Evolutionary conservation across 768 basidiomycete genomes (phyloP).

Genomic region (Phaeotremella fagi): DNA sequence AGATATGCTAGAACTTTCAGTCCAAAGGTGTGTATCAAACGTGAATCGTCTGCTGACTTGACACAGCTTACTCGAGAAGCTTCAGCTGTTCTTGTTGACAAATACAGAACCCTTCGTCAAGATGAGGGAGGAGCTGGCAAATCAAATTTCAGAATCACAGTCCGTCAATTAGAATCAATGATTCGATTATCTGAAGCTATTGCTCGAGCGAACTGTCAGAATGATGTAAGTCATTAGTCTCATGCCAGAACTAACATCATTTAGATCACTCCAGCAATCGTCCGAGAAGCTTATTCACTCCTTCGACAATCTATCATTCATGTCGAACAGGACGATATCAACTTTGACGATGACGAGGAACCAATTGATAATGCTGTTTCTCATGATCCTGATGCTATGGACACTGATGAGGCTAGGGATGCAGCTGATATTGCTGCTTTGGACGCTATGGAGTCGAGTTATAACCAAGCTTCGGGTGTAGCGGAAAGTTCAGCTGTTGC

Average conservation of each 20-base stretch:
- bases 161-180: constrained; percentile 97
- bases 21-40: constrained; percentile 67
- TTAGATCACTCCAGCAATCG: constrained; percentile 87
- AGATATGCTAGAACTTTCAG: constrained; percentile 95
- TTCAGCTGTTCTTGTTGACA: constrained; percentile 86
- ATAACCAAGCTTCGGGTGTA: neutral
- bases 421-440: constrained; percentile 59
- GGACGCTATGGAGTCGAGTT: constrained; percentile 49
- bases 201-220: constrained; percentile 89
- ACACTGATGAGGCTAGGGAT: constrained; percentile 61
- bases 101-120: constrained; percentile 84
- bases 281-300: constrained; percentile 90
- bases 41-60: neutral
- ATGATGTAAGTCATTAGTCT: constrained; percentile 59
- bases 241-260: neutral
- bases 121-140: constrained; percentile 86
- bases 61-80: constrained; percentile 83
- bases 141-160: constrained; percentile 91
- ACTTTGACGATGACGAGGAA: constrained; percentile 82
- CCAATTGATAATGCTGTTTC: constrained; percentile 55
- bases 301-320: constrained; percentile 97
- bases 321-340: constrained; percentile 97
- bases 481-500: constrained; percentile 34
- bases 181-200: constrained; percentile 96
- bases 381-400: constrained; percentile 55